Base-by-base conservation (phyloP, 192 early-diverging fungal genomes). In the Allomyces javanicus region DNA sequence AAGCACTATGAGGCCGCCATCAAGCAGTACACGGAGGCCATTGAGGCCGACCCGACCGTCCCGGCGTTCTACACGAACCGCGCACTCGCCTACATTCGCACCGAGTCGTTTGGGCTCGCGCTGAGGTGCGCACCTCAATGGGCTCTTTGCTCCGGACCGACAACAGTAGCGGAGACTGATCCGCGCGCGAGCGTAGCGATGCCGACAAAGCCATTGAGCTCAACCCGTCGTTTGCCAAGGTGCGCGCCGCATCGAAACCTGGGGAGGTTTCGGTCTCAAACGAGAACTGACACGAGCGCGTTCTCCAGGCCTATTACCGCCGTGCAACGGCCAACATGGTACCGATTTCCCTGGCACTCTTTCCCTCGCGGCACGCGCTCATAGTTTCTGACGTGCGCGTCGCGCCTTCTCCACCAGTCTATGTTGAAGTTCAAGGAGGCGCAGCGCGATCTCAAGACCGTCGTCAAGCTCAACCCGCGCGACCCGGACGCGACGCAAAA, bases 61-160 rank as follows among this genome's bases (percentile, higher is more conserved):
- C 81, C 91, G 5, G 87, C 87, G 10, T 93, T 87, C 76, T 96
- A 91, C 69, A 81, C 93, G 23, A 99, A 99, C 74, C 83, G 96
- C 25, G 89, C 92, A 21, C 86, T 96, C 65, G 89, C 89, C 44
- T 87, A 94, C 75, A 81, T 92, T 25, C 68, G 71, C 78, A 58
- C 50, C 62, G 22, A 22, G 44, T 65, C 44, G 2, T 55, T 68
- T 62, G 25, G 50, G 25, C 23, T 12, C n/a, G 40, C 27, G 10
- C 4, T 23, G 61, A 33, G 58, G 64, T 45, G 0, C 6, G 33
- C 9, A 19, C 25, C 33, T 40, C 4, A 40, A 7, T 9, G 33
- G 9, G 7, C 33, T 3, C 7, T 40, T 7, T 40, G 33, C 4
- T 9, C 33, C 7, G 33, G 4, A 40, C 9, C 33, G 33, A 7